These are phyloP conservation scores for Cardamine chenopodiifolia DNA, from an alignment of 345 rosid species.

Conservation along the genomic window DNA sequence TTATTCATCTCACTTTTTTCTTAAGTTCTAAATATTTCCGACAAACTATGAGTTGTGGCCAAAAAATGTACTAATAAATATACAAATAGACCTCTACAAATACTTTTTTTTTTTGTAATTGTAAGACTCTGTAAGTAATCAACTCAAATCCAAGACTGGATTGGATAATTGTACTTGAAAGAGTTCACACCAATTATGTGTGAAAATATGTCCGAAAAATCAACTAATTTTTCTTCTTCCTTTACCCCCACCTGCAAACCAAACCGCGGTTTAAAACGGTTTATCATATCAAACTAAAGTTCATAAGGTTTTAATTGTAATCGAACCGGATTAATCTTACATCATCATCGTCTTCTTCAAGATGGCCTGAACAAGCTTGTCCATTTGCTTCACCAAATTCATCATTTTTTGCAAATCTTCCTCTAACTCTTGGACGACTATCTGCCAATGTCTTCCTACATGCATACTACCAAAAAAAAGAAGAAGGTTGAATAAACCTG, in stretches of 20 bases:
- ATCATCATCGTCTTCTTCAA: conserved; percentile 72
- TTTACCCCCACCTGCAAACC: conserved; percentile 60
- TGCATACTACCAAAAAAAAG: conserved; percentile 61
- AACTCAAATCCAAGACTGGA: conserved; percentile 79
- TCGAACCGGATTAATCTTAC: conserved; percentile 45
- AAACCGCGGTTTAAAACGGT: background rate
- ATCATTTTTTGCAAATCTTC: conserved; percentile 94
- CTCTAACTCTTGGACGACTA: conserved; percentile 90
- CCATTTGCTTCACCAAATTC: conserved; percentile 65
- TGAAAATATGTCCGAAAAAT: conserved; percentile 86
- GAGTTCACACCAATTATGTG: conserved; percentile 88
- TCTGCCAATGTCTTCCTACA: conserved; percentile 96
- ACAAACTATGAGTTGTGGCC: conserved; percentile 14
- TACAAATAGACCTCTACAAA: conserved; percentile 18
- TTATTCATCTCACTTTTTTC: conserved; percentile 18
- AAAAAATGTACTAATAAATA: conserved; percentile 35
- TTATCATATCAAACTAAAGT: background rate
- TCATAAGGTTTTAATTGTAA: background rate
- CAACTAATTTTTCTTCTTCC: conserved; percentile 75
- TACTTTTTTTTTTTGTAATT: conserved; percentile 16
- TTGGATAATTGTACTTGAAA: conserved; percentile 77
- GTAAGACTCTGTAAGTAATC: conserved; percentile 5
- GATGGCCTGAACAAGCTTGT: conserved; percentile 58
- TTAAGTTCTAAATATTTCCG: conserved; percentile 26
- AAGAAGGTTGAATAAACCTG: background rate